Evolutionary conservation across 2,329 filamentous ascomycete species (phyloP), one percentile per base, ranked within the genome.

Genomic region (Aspergillus fumigatus): DNA sequence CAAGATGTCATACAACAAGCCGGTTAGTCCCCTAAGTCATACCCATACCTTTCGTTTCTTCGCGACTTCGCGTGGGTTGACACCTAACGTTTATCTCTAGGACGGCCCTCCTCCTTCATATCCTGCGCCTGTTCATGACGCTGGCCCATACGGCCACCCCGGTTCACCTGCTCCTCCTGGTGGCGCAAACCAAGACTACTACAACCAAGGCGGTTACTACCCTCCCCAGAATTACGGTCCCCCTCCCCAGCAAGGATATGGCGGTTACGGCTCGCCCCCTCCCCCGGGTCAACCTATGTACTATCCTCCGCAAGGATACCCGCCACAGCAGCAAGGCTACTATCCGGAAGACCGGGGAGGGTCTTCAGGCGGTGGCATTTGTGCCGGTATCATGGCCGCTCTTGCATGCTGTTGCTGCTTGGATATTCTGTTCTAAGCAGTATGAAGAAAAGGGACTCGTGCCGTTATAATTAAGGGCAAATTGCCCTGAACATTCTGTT

Each of bases 331-430:
- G 56, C 70, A 71, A 48, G 74, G 72, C 3, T 74, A 77, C 52
- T 71, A 73, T 48, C 65, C 68, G 14, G 67, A 72, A 51, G 68
- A 73, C 40, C 68, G 69, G 50, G 66, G 67, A 5, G 62, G 67
- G 11, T 65, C 65, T 6, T 62, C 62, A 3, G 67, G 65, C 11
- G 70, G 72, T 8, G 77, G 78, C 2, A 71, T 78, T 32, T 80
- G 78, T 54, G 77, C 78, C 1, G 78, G 77, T 66, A 68, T 80
- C 17, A 65, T 79, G 62, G 77, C 75, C 49, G 77, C 75, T 19
- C 53, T 79, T 55, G 78, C 78, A 8, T 79, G 77, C 61, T 80
- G 78, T 62, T 80, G 78, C 64, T 80, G 78, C 66, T 71, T 80
- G 69, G 78, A 80, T 68, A 72, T 76, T 51, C 62, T 78, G 52